Evolutionary conservation across 1,284 basidiomycete species (phyloP), one percentile per base, ranked within the genome.

Genomic region (Athelia sp.): DNA sequence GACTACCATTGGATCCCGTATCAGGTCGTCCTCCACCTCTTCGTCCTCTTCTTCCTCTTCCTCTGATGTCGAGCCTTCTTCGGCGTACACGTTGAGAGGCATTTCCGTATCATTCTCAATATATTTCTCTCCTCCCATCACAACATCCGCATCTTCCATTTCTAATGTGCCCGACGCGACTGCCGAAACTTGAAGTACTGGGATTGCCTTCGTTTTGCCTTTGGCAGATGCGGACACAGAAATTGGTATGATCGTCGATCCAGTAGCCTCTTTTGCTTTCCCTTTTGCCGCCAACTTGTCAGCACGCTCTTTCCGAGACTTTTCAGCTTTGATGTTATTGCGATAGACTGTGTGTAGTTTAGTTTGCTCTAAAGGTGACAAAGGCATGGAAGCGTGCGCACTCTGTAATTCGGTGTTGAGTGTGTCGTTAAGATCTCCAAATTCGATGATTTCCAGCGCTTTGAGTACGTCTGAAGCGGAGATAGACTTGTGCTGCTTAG

Each of bases 401-500:
- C 92, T 74, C 52, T 80, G 72, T 4, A 96, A 76, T 61, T 95
- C 90, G 0, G 68, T 70, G 55, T 90, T 85, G 4, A 94, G 69
- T 19, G 75, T 69, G 26, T 80, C 79, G 1, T 85, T 76, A 44
- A 93, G 73, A 55, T 91, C 87, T 3, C 82, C 81, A 56, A 95
- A 87, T 54, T 93, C 89, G 43, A 93, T 74, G 45, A 84, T 73
- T 57, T 89, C 88, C 3, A 94, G 76, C 0, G 91, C 93, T 61
- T 87, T 90, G 52, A 95, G 76, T 0, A 97, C 90, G 62, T 96
- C 93, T 0, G 88, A 83, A 0, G 91, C 90, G 2, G 87, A 87
- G 47, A 96, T 89, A 54, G 85, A 88, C 65, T 94, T 96, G 64
- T 91, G 90, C 51, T 90, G 87, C 54, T 92, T 87, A 4, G 82